These are phyloP conservation scores for Silene vulgaris DNA, from an alignment of 179 eudicot species.

Conservation along the genomic window DNA sequence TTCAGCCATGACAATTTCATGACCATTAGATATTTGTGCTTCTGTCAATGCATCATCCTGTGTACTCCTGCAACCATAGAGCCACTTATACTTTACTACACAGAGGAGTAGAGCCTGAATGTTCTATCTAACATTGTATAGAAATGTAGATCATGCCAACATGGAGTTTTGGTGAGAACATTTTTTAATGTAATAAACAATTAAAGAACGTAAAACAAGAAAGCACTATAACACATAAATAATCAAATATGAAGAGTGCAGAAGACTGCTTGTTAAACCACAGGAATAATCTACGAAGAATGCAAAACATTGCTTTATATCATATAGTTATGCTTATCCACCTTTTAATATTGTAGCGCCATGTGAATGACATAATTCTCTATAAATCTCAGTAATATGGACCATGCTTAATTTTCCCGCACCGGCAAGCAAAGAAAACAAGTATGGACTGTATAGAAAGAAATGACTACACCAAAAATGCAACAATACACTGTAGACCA, in stretches of 20 bases:
- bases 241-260: constrained; percentile 2
- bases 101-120: not conserved
- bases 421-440: too few relatives aligned
- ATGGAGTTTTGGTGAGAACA: too few relatives aligned
- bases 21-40: constrained; percentile 45
- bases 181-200: too few relatives aligned
- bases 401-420: too few relatives aligned
- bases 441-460: too few relatives aligned
- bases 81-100: not conserved
- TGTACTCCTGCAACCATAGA: constrained; percentile 47
- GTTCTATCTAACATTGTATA: not conserved
- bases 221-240: not conserved
- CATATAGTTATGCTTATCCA: too few relatives aligned
- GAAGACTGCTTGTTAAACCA: constrained; percentile 8
- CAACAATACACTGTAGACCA: not conserved
- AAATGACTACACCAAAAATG: not conserved
- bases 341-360: too few relatives aligned
- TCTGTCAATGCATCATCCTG: constrained; percentile 51
- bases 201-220: too few relatives aligned
- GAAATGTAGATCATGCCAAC: not conserved
- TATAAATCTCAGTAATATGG: too few relatives aligned
- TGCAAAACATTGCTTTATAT: not conserved
- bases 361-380: too few relatives aligned
- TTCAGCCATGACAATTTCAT: constrained; percentile 42
- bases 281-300: not conserved